Evolutionary conservation across 495 filamentous ascomycete genomes (phyloP).

Genomic region (Penicillium lividum): DNA sequence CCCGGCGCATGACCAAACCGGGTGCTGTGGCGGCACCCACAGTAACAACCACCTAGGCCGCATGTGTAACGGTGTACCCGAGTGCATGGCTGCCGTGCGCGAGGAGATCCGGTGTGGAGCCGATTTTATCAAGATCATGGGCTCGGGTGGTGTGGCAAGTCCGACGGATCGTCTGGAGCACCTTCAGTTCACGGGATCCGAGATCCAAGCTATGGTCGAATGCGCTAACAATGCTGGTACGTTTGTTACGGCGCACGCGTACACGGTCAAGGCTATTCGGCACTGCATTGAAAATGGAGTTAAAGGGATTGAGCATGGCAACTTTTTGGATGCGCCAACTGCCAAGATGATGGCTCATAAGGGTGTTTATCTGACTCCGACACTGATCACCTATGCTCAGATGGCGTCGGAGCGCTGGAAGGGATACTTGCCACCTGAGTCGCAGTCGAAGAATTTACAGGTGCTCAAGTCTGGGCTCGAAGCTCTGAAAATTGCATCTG

Average conservation of each 20-base stretch:
- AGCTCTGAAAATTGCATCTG: constrained; percentile 43
- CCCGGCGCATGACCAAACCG: constrained; percentile 30
- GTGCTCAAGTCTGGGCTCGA: constrained; percentile 48
- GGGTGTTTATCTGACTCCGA: constrained; percentile 52
- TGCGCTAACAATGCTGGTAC: constrained; percentile 47
- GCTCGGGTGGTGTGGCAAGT: constrained; percentile 52
- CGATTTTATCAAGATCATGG: constrained; percentile 62
- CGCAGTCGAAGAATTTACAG: constrained; percentile 44
- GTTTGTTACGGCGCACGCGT: constrained; percentile 59
- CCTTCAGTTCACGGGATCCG: constrained; percentile 53
- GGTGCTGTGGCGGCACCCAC: constrained; percentile 45
- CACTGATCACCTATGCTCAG: constrained; percentile 51
- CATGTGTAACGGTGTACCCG: constrained; percentile 52
- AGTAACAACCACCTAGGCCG: constrained; percentile 34
- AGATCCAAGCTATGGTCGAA: constrained; percentile 51
- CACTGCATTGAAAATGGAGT: constrained; percentile 57
- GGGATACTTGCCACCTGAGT: constrained; percentile 43
- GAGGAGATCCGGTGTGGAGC: constrained; percentile 55
- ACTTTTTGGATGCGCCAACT: constrained; percentile 52
- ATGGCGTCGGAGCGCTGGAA: constrained; percentile 47
- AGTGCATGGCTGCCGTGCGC: constrained; percentile 49
- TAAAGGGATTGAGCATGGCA: constrained; percentile 57
- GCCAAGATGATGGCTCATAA: constrained; percentile 49
- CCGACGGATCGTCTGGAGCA: constrained; percentile 51
- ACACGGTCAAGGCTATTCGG: constrained; percentile 51